Percentiles rank a stretch among this genome's conserved stretches.
Conservation (phyloP, 1,284 basidiomycete species). For the Apiotrichum gracile region DNA sequence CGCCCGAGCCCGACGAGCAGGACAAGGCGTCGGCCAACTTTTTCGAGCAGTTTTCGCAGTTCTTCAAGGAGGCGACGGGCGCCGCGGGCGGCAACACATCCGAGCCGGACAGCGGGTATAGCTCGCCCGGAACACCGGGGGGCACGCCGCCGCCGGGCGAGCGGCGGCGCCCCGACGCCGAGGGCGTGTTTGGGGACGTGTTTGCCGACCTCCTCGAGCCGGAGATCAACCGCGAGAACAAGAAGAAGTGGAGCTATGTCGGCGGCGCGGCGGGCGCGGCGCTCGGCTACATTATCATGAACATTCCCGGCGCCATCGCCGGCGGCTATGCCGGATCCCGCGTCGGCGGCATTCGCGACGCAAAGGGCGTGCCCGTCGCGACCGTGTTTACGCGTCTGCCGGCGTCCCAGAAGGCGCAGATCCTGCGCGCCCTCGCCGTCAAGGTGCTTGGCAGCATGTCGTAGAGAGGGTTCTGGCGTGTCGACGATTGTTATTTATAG, state of each 20-base stretch:
- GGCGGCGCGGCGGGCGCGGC: slow-evolving; percentile 61
- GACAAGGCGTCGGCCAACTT: slow-evolving; percentile 61
- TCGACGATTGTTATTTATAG: background rate
- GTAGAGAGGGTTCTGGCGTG: too few relatives aligned
- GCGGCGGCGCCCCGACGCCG: slow-evolving; percentile 58
- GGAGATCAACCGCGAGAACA: slow-evolving; percentile 43
- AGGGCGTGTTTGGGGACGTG: slow-evolving; percentile 76
- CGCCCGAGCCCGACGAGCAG: slow-evolving; percentile 50
- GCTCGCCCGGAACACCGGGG: slow-evolving; percentile 2
- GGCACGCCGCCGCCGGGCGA: slow-evolving; percentile 2
- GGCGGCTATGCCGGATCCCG: slow-evolving; percentile 68
- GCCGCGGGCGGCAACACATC: too few relatives aligned
- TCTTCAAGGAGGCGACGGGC: slow-evolving; percentile 53
- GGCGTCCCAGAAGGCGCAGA: slow-evolving; percentile 77
- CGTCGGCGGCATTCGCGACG: slow-evolving; percentile 79
- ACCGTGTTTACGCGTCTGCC: slow-evolving; percentile 80
- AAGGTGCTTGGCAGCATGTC: slow-evolving; percentile 68
- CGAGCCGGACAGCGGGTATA: too few relatives aligned
- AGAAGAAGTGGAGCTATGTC: slow-evolving; percentile 48
- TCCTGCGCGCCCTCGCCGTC: slow-evolving; percentile 76
- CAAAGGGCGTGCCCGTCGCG: slow-evolving; percentile 86
- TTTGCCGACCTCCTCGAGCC: slow-evolving; percentile 70
- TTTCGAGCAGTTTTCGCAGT: slow-evolving; percentile 68
- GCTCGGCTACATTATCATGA: slow-evolving; percentile 80
- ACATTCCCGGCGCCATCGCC: slow-evolving; percentile 63